Evolutionary conservation across 1,284 basidiomycete genomes (phyloP).

Genomic region (Microbotryum silenes-acaulis): DNA sequence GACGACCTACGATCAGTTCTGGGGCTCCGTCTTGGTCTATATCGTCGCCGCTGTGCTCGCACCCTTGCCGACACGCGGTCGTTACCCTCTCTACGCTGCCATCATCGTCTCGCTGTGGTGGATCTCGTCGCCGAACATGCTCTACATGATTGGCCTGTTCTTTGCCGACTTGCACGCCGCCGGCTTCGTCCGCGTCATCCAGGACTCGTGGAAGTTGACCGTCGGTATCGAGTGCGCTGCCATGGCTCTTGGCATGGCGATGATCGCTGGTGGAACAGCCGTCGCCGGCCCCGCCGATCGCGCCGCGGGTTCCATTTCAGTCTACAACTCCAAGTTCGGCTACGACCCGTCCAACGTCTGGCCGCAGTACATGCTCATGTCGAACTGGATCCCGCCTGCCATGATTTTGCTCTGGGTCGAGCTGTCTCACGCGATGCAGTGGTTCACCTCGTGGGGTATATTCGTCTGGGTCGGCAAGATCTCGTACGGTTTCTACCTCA

Average conservation of each 20-base stretch:
- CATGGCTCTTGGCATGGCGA: slow-evolving; percentile 38
- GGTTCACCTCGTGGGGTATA: slow-evolving; percentile 41
- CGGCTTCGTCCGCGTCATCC: slow-evolving; percentile 41
- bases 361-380: slow-evolving; percentile 41
- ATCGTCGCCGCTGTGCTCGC: slow-evolving; percentile 42
- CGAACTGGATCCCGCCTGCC: slow-evolving; percentile 36
- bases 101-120: slow-evolving; percentile 38
- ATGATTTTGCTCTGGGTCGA: slow-evolving; percentile 41
- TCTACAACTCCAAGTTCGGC: slow-evolving; percentile 40
- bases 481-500: slow-evolving; percentile 44
- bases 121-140: slow-evolving; percentile 39
- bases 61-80: slow-evolving; percentile 38
- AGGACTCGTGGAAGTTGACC: slow-evolving; percentile 41
- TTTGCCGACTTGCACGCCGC: slow-evolving; percentile 42
- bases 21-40: slow-evolving; percentile 43
- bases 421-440: slow-evolving; percentile 42
- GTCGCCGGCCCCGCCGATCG: slow-evolving; percentile 38
- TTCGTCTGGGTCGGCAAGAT: slow-evolving; percentile 44
- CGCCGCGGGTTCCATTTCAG: slow-evolving; percentile 37
- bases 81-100: slow-evolving; percentile 39
- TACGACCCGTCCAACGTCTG: slow-evolving; percentile 37
- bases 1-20: slow-evolving; percentile 44
- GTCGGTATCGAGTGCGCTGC: slow-evolving; percentile 38
- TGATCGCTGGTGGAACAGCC: slow-evolving; percentile 39
- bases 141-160: slow-evolving; percentile 41